These are phyloP conservation scores for Phragmites australis DNA, from an alignment of 176 grass and related monocot species.

Conservation along the genomic window DNA sequence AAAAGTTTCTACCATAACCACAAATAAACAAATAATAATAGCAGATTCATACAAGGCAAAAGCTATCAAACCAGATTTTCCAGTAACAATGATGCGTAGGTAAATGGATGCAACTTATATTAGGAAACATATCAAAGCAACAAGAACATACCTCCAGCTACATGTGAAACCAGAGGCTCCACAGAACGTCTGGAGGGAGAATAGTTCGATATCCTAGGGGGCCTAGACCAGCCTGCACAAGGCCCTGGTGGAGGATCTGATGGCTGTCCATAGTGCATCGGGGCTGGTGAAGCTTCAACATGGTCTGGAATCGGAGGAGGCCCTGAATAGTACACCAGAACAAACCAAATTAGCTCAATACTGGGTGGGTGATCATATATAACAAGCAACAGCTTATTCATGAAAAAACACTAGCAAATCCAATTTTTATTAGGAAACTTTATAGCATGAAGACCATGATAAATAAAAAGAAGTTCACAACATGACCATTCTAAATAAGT, in stretches of 20 bases:
- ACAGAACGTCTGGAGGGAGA: conserved; percentile 50
- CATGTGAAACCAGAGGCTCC: conserved; percentile 61
- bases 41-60: conserved; percentile 4
- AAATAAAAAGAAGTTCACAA: neutral
- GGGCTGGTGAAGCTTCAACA: conserved; percentile 55
- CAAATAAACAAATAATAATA: no score
- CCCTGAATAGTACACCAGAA: conserved; percentile 43
- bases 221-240: conserved; percentile 67
- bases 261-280: conserved; percentile 55
- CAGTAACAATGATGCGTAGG: neutral
- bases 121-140: conserved; percentile 1
- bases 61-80: neutral
- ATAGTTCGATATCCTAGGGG: conserved; percentile 51
- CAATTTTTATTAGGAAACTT: neutral
- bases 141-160: conserved; percentile 55
- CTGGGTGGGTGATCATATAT: neutral
- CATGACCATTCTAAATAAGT: neutral
- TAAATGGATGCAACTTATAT: conserved; percentile 1
- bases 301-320: conserved; percentile 40
- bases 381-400: conserved; percentile 16
- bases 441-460: conserved; percentile 10
- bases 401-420: neutral
- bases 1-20: neutral
- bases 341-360: conserved; percentile 23
- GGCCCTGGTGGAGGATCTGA: conserved; percentile 58